Evolutionary conservation across 345 rosid genomes (phyloP).

Genomic region (Eucalyptus melliodora): DNA sequence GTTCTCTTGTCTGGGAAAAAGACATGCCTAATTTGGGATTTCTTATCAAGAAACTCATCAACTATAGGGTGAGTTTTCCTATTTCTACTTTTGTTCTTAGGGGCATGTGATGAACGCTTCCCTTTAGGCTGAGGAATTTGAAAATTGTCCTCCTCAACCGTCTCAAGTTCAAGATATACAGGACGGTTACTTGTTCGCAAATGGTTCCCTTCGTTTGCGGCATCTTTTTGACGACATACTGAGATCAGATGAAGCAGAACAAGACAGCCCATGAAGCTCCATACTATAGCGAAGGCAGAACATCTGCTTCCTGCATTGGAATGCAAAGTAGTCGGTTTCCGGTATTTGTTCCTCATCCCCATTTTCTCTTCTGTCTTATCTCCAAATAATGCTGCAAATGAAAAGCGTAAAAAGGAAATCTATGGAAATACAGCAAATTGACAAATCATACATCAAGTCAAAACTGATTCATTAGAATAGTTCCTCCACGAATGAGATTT

Average conservation of each 20-base stretch:
- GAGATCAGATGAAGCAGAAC: constrained; percentile 45
- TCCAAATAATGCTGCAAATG: constrained; percentile 43
- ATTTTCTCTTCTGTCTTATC: constrained; percentile 42
- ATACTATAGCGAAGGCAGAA: constrained; percentile 29
- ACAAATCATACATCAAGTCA: constrained; percentile 2
- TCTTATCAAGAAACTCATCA: constrained; percentile 88
- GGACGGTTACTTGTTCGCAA: constrained; percentile 22
- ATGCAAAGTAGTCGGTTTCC: constrained; percentile 74
- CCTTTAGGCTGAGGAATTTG: constrained; percentile 66
- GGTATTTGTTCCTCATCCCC: constrained; percentile 72
- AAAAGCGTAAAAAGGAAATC: constrained; percentile 25
- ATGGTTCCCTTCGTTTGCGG: constrained; percentile 13
- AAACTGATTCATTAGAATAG: neutral
- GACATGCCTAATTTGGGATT: constrained; percentile 52
- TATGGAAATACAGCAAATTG: constrained; percentile 24
- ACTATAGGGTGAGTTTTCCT: constrained; percentile 48
- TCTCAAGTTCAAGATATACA: constrained; percentile 36
- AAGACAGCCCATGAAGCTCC: constrained; percentile 65
- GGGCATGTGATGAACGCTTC: constrained; percentile 55
- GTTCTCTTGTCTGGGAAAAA: constrained; percentile 68
- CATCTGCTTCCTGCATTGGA: constrained; percentile 84
- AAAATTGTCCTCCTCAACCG: constrained; percentile 50
- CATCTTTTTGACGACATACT: constrained; percentile 14
- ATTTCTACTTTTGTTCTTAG: neutral
- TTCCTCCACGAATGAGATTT: neutral